phyloP scores from a whole-genome alignment of 2,329 filamentous ascomycete species.

The Lecanicillium sp. region DNA sequence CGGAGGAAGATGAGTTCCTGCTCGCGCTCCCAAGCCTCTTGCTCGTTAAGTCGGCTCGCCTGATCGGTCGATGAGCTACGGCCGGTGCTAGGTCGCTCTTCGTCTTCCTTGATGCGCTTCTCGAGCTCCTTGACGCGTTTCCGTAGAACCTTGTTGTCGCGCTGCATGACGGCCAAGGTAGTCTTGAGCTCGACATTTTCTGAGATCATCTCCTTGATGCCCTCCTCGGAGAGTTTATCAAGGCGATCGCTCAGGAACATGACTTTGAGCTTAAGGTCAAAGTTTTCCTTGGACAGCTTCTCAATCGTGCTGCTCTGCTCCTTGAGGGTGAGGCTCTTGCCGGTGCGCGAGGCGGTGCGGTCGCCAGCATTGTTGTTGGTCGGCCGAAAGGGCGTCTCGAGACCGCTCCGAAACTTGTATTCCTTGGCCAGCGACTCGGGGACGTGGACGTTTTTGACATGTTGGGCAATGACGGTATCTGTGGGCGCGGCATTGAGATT shows the following conservation, averaged over 20 bases:
- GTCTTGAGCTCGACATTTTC: constrained; percentile 96
- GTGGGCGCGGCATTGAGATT: constrained; percentile 59
- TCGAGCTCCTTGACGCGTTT: constrained; percentile 81
- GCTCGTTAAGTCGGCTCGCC: constrained; percentile 49
- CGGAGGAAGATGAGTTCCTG: constrained; percentile 81
- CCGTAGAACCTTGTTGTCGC: constrained; percentile 80
- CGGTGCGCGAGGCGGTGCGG: constrained; percentile 46
- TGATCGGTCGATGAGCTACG: constrained; percentile 55
- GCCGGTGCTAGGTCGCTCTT: constrained; percentile 55
- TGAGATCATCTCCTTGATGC: constrained; percentile 95
- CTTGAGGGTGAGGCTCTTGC: constrained; percentile 78
- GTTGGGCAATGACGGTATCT: constrained; percentile 81
- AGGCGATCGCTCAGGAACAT: constrained; percentile 93
- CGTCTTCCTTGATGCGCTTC: constrained; percentile 64
- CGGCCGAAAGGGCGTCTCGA: constrained; percentile 52
- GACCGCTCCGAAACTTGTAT: constrained; percentile 69
- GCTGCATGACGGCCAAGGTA: constrained; percentile 78
- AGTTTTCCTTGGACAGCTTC: constrained; percentile 93
- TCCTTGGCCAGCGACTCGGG: constrained; percentile 83
- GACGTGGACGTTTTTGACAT: constrained; percentile 84
- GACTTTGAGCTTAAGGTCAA: constrained; percentile 93
- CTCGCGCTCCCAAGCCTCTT: constrained; percentile 63
- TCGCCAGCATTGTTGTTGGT: constrained; percentile 43
- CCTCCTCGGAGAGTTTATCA: constrained; percentile 90
- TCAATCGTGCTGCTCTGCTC: constrained; percentile 98